Percentiles rank a stretch among this genome's conserved stretches.
These are phyloP conservation scores for Yamadazyma sp. DNA, from an alignment of 1,139 yeast species.

Conservation along the genomic window DNA sequence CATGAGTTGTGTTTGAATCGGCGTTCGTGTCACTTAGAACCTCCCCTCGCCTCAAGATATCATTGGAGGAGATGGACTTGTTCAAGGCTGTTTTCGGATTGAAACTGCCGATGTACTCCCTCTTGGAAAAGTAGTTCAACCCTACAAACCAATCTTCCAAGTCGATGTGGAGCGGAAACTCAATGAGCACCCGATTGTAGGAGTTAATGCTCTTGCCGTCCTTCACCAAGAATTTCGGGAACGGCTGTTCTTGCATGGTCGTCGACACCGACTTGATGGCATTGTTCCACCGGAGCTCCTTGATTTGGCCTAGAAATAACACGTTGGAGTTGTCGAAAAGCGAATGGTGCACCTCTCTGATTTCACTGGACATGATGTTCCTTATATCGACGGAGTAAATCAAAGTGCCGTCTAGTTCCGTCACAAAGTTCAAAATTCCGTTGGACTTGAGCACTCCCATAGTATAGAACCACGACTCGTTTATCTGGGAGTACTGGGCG, in stretches of 20 bases:
- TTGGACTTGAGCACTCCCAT: slow-evolving; percentile 70
- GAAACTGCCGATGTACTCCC: slow-evolving; percentile 52
- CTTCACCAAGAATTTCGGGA: slow-evolving; percentile 27
- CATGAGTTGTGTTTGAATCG: too few relatives aligned
- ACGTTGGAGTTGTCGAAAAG: slow-evolving; percentile 62
- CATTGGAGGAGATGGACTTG: slow-evolving; percentile 12
- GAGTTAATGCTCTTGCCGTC: slow-evolving; percentile 36
- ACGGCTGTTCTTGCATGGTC: slow-evolving; percentile 21
- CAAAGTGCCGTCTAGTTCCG: slow-evolving; percentile 67
- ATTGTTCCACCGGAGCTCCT: slow-evolving; percentile 51
- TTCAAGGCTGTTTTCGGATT: slow-evolving; percentile 25
- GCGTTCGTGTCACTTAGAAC: slow-evolving; percentile 6
- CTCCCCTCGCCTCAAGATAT: slow-evolving; percentile 11
- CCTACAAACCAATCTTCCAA: slow-evolving; percentile 85
- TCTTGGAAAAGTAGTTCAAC: slow-evolving; percentile 62
- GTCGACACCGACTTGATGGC: slow-evolving; percentile 33
- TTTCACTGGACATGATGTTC: slow-evolving; percentile 59
- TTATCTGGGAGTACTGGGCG: slow-evolving; percentile 15
- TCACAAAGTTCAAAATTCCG: slow-evolving; percentile 63
- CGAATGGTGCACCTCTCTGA: slow-evolving; percentile 67
- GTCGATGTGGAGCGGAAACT: slow-evolving; percentile 70
- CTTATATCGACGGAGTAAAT: slow-evolving; percentile 63
- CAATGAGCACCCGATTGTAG: slow-evolving; percentile 50
- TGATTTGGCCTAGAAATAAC: slow-evolving; percentile 57
- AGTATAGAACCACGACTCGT: slow-evolving; percentile 73